These are phyloP conservation scores for Lathyrus tuberosus DNA, from an alignment of 306 rosid species.

Conservation along the genomic window DNA sequence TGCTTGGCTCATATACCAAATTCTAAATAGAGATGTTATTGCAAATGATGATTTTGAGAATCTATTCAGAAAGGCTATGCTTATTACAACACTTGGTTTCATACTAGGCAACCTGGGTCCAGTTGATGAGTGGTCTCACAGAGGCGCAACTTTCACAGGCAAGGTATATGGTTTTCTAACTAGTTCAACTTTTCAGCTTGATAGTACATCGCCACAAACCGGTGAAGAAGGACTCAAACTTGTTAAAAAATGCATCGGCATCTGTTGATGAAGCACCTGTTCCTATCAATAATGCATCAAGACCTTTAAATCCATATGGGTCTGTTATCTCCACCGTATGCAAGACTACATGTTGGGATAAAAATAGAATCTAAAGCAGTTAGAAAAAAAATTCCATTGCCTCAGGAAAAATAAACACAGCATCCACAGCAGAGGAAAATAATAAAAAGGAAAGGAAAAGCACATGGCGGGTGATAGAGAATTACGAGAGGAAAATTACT, in stretches of 20 bases:
- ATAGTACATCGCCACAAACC: conserved; percentile 54
- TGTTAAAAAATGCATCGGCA: conserved; percentile 55
- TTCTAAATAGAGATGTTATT: conserved; percentile 63
- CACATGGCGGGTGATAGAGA: too few relatives aligned
- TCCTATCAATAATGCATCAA: too few relatives aligned
- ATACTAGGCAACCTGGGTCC: conserved; percentile 69
- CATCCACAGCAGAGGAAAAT: too few relatives aligned
- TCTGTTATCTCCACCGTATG: too few relatives aligned
- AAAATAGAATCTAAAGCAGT: too few relatives aligned
- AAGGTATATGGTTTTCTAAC: conserved; percentile 70
- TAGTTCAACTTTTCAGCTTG: conserved; percentile 59
- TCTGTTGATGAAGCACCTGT: too few relatives aligned
- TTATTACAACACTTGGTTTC: conserved; percentile 64
- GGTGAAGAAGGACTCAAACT: conserved; percentile 72
- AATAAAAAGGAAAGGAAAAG: too few relatives aligned
- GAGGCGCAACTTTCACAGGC: conserved; percentile 80
- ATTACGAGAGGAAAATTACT: too few relatives aligned
- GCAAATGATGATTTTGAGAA: conserved; percentile 55
- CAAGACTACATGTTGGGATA: too few relatives aligned
- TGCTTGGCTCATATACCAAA: conserved; percentile 86
- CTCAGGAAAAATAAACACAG: too few relatives aligned
- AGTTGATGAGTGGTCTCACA: conserved; percentile 86
- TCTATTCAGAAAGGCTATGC: conserved; percentile 72
- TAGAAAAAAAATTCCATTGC: too few relatives aligned
- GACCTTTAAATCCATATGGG: too few relatives aligned